Conservation (phyloP, 2,329 filamentous ascomycete genomes). For the Cytospora piceicola region DNA sequence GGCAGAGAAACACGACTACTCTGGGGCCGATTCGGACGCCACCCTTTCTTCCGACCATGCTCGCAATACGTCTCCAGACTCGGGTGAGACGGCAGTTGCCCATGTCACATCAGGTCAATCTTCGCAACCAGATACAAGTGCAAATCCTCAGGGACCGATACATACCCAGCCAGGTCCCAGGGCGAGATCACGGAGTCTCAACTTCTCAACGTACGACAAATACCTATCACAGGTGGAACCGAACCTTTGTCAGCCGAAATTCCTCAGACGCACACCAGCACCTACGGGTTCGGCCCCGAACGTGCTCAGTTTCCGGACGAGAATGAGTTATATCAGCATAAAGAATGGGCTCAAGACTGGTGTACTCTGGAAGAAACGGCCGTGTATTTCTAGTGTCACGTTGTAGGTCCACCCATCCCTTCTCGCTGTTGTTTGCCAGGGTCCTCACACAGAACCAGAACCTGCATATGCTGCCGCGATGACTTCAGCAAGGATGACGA, state of each 20-base stretch:
- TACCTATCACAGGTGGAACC: slow-evolving; percentile 52
- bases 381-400: slow-evolving; percentile 37
- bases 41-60: slow-evolving; percentile 48
- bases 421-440: neutral
- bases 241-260: slow-evolving; percentile 48
- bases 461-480: slow-evolving; percentile 61
- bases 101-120: slow-evolving; percentile 50
- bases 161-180: slow-evolving; percentile 33
- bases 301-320: slow-evolving; percentile 50
- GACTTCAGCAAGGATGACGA: slow-evolving; percentile 50
- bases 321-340: slow-evolving; percentile 50
- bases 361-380: slow-evolving; percentile 47
- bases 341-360: slow-evolving; percentile 49
- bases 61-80: slow-evolving; percentile 50
- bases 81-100: slow-evolving; percentile 45
- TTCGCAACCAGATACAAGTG: slow-evolving; percentile 37
- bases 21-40: slow-evolving; percentile 47
- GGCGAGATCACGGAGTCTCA: slow-evolving; percentile 45
- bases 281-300: slow-evolving; percentile 42
- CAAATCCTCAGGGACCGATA: slow-evolving; percentile 33
- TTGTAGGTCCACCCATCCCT: slow-evolving; percentile 19
- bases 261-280: slow-evolving; percentile 39
- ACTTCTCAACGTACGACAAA: slow-evolving; percentile 56
- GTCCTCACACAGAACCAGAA: slow-evolving; percentile 43
- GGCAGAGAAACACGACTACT: slow-evolving; percentile 43